phyloP scores from a whole-genome alignment of 148 eudicot genomes.

The Persicaria tinctoria region DNA sequence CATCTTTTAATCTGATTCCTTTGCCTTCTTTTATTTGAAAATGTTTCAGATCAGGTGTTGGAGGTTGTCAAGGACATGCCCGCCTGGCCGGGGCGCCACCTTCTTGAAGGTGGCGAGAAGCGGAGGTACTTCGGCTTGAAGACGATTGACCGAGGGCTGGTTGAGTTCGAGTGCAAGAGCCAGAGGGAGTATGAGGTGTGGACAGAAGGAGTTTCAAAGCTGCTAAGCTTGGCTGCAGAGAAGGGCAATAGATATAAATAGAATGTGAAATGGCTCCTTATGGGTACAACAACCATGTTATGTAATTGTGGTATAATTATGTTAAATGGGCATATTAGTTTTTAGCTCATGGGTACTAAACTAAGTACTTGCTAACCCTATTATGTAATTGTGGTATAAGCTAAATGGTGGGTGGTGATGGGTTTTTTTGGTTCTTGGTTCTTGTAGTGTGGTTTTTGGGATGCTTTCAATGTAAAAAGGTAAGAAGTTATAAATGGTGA shows the following conservation, averaged over 20 bases:
- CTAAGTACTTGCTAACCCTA: constrained; percentile 1
- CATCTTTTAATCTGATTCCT: constrained; percentile 4
- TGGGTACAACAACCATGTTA: background rate
- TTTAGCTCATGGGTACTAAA: constrained; percentile 11
- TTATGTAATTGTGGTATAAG: no score
- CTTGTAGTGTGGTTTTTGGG: constrained; percentile 2
- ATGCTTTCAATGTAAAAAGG: constrained; percentile 8
- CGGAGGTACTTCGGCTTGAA: constrained; percentile 72
- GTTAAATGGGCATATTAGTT: constrained; percentile 2
- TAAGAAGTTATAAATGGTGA: constrained; percentile 1
- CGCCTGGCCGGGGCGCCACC: constrained; percentile 95
- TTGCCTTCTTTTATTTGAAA: constrained; percentile 5
- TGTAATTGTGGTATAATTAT: background rate
- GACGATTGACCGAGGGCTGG: constrained; percentile 65
- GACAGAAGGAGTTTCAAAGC: constrained; percentile 86
- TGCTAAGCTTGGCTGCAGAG: constrained; percentile 59
- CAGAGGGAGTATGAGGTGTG: constrained; percentile 78
- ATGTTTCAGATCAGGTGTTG: constrained; percentile 60
- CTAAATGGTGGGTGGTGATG: background rate
- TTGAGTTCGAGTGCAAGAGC: constrained; percentile 84
- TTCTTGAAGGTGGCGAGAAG: constrained; percentile 70
- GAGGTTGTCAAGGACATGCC: constrained; percentile 82
- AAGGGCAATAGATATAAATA: constrained; percentile 27
- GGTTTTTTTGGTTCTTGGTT: background rate
- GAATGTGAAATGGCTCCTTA: constrained; percentile 15